Base-by-base conservation (phyloP, 2,329 filamentous ascomycete genomes). In the Arachnomyces sp. region DNA sequence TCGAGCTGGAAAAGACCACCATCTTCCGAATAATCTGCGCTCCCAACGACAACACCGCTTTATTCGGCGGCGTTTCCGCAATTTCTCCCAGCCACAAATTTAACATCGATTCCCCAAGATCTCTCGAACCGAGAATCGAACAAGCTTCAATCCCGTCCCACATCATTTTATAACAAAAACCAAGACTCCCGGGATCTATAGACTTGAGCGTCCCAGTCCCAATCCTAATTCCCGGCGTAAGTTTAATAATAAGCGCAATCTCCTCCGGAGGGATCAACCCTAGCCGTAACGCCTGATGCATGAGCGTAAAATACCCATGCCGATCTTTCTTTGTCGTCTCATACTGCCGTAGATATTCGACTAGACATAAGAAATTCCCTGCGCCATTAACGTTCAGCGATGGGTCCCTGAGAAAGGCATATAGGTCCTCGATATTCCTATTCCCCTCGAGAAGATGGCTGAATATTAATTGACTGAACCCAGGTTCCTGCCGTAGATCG, bases 121-220 rank as follows among this genome's bases (percentile, higher is more conserved):
- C 58, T 16, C 43, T 47, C 25, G 61, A 52, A 11, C 46, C 49
- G 21, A 63, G 53, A 14, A 67, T 54, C 36, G 53, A 53, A 38
- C 60, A 66, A 11, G 46, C 46, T 25, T 55, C 53, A 41, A 67
- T 54, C 4, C 61, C 60, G 42, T 54, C 49, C 62, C 63, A 68
- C 44, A 67, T 54, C 2, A 47, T 41, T 21, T 52, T 44, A 31
- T 60, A 59, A 31, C 53, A 53, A 9, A 48, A 36, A 16, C 43
- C 34, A 14, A 61, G 37, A 15, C 44, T 34, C 15, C 44, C 48
- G 8, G 38, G 38, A 28, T 54, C 40, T 37, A 42, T 41, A 3
- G 37, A 35, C 16, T 36, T 38, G 28, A 54, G 25, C 2, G 45
- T 48, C 25, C 45, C 21, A 9, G 36, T 48, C 35, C 42, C 21